Base-by-base conservation (phyloP, 108 stramenopile species). In the Stephanodiscus triporus region DNA sequence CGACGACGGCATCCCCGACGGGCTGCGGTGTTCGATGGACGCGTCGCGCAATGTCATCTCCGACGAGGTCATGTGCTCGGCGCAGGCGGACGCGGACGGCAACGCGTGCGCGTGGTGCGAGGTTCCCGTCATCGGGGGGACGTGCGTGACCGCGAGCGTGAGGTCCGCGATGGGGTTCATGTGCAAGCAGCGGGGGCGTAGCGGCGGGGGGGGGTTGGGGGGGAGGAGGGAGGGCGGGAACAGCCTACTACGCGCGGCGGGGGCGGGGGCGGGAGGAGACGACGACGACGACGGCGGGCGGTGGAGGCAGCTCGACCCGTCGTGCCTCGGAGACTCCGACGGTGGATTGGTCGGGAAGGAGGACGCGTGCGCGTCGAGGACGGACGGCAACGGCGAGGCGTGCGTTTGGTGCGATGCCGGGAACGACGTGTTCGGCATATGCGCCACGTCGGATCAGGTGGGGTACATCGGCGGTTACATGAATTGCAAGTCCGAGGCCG, bases 341-440 rank as follows among this genome's bases (percentile, higher is more conserved):
- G 75, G 43, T 4, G 43, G 51, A 45, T 61, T 62, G 4, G 75
- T 47, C 8, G 48, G 19, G 17, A 36, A 64, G 4, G 66, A 43
- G 54, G 63, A 75, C 16, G 40, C 17, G 45, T 81, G 80, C 45
- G 49, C 38, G 17, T 23, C 38, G 1, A 59, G 57, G 49, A 61
- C 20, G 23, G 80, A 81, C 70, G 26, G 11, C 20, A 54, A 27
- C 26, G 80, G 80, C 7, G 50, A 81, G 58, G 14, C 63, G 8
- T 81, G 80, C 47, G 30, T 70, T 30, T 81, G 73, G 73, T 81
- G 80, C 63, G 73, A 81, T 60, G 80, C 66, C 29, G 80, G 54
- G n/a, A 61, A 61, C 13, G 79, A 60, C 47, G 80, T 80, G 32
- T 73, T 75, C 58, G 73, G 80, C 20, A 9, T 66, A 19, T 80